phyloP scores from a whole-genome alignment of 257 asterid species.

The Gentiana dahurica region DNA sequence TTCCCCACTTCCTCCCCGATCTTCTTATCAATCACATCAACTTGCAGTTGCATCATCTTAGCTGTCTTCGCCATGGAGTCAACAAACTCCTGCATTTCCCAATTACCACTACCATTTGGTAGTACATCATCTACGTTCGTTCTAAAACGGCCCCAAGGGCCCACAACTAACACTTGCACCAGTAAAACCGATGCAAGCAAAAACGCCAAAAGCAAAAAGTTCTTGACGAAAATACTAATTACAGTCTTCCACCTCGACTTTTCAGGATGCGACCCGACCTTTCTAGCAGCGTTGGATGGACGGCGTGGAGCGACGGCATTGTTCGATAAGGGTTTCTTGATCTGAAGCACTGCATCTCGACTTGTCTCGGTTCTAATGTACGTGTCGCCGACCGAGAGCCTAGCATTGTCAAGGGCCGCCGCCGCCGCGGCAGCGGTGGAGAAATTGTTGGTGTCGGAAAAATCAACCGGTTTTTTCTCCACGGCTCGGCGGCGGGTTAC shows the following conservation, averaged over 20 bases:
- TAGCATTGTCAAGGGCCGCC: conserved; percentile 18
- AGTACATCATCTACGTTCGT: background rate
- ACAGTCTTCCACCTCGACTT: conserved; percentile 71
- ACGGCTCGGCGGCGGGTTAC: conserved; percentile 67
- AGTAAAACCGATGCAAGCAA: conserved; percentile 45
- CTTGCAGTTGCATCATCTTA: conserved; percentile 77
- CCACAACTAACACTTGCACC: conserved; percentile 28
- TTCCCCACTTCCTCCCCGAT: conserved; percentile 32
- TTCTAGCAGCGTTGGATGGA: conserved; percentile 26
- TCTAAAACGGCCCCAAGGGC: background rate
- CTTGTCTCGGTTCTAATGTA: conserved; percentile 10
- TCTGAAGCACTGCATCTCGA: conserved; percentile 19
- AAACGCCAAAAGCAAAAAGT: conserved; percentile 35
- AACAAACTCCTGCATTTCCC: conserved; percentile 46
- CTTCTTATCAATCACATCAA: conserved; percentile 50
- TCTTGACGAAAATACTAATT: conserved; percentile 47
- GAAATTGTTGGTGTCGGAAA: conserved; percentile 16
- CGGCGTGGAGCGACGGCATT: conserved; percentile 13
- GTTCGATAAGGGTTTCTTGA: conserved; percentile 25
- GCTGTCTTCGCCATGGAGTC: conserved; percentile 24
- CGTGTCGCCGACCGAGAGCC: conserved; percentile 28
- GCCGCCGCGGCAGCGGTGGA: conserved; percentile 15
- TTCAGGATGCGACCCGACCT: conserved; percentile 17
- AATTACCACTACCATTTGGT: conserved; percentile 51
- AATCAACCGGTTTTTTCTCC: conserved; percentile 28